Evolutionary conservation across 2,329 filamentous ascomycete genomes (phyloP).

Genomic region (Apiospora kogelbergensis): DNA sequence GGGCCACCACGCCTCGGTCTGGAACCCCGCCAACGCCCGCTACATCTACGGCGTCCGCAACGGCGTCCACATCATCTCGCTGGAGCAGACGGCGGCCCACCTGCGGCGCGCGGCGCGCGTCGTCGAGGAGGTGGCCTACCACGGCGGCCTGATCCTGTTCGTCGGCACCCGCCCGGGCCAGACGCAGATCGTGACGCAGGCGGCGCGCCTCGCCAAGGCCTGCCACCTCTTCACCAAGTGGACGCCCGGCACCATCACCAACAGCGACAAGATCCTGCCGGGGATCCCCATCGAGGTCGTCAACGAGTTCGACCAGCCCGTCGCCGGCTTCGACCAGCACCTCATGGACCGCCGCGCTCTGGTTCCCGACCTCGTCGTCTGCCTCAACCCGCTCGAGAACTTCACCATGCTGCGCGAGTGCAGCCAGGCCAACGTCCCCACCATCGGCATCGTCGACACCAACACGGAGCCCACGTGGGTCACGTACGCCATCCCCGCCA

Average conservation of each 20-base stretch:
- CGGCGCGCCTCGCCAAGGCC: conserved; percentile 73
- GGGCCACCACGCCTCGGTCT: conserved; percentile 85
- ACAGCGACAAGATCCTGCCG: conserved; percentile 84
- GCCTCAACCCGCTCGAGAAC: conserved; percentile 91
- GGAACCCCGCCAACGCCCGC: conserved; percentile 91
- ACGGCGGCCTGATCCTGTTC: conserved; percentile 84
- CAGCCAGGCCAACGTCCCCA: conserved; percentile 82
- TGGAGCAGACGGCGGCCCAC: conserved; percentile 86
- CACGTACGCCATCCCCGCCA: conserved; percentile 94
- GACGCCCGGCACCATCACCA: conserved; percentile 90
- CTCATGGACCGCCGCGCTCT: conserved; percentile 64
- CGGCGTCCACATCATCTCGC: conserved; percentile 88
- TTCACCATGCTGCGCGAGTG: conserved; percentile 89
- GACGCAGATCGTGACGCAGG: conserved; percentile 75
- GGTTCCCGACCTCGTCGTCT: conserved; percentile 87
- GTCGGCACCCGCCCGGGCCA: conserved; percentile 85
- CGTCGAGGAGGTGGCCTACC: conserved; percentile 80
- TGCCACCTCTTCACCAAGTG: conserved; percentile 93
- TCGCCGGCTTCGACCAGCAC: conserved; percentile 65
- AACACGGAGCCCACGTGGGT: conserved; percentile 91
- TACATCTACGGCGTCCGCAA: conserved; percentile 92
- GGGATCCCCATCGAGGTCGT: conserved; percentile 71
- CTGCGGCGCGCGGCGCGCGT: conserved; percentile 91
- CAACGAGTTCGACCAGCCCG: conserved; percentile 66
- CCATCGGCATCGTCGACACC: conserved; percentile 92